phyloP scores from a whole-genome alignment of 768 basidiomycete species.

The Termitomyces sp. region DNA sequence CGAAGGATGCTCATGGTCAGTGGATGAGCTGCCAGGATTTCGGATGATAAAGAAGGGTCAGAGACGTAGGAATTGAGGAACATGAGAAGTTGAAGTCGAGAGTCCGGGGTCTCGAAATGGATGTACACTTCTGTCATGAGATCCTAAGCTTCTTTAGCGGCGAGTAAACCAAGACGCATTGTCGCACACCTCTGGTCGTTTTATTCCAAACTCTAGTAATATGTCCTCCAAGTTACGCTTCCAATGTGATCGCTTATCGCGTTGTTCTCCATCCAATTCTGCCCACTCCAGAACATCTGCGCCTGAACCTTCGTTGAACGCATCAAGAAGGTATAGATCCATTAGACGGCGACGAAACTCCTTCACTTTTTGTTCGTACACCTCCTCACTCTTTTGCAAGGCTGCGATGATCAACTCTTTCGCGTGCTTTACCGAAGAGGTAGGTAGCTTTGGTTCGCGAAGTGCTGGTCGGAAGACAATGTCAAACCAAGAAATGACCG shows the following conservation, averaged over 20 bases:
- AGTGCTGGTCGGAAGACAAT: constrained; percentile 73
- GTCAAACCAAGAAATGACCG: constrained; percentile 84
- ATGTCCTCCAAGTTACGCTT: constrained; percentile 78
- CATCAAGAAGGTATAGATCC: constrained; percentile 76
- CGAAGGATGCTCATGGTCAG: constrained; percentile 62
- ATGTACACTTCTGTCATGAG: constrained; percentile 64
- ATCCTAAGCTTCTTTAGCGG: constrained; percentile 43
- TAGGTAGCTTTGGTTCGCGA: constrained; percentile 67
- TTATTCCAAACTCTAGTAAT: constrained; percentile 60
- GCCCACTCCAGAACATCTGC: constrained; percentile 76
- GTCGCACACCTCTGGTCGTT: constrained; percentile 58
- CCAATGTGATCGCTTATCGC: constrained; percentile 61
- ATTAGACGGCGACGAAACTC: constrained; percentile 69
- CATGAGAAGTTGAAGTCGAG: constrained; percentile 67
- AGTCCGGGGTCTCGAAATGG: constrained; percentile 56
- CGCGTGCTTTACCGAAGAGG: constrained; percentile 55
- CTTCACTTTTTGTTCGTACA: constrained; percentile 41
- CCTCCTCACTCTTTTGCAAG: constrained; percentile 47
- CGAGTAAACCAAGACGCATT: neutral
- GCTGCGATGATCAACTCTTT: constrained; percentile 70
- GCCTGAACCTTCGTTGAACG: constrained; percentile 70
- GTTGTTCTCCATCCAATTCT: constrained; percentile 57
- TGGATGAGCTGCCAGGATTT: constrained; percentile 54
- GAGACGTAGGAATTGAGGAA: constrained; percentile 64
- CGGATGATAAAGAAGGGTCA: constrained; percentile 39